Evolutionary conservation across 2,329 filamentous ascomycete genomes (phyloP), one percentile per base, ranked within the genome.

Genomic region (Colletotrichum musicola): DNA sequence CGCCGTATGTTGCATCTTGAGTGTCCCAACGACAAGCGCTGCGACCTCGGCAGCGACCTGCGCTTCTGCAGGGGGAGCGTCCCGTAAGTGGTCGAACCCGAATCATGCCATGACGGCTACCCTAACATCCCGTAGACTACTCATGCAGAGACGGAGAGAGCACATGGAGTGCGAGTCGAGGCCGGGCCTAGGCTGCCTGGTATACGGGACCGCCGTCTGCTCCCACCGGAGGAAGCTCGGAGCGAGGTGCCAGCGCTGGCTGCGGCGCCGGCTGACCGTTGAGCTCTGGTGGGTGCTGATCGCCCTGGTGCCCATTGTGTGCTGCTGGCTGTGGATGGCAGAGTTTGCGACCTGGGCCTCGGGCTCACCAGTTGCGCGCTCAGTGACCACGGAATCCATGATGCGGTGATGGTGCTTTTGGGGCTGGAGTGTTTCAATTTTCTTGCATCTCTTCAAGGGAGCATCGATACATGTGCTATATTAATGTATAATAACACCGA

Each of bases 1-100:
- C 85, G 91, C 13, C 85, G 89, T 18, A 85, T 81, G 53, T 81
- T 89, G 42, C 88, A 91, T 66, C 84, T 93, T 9, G 87, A 92
- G 71, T 91, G 90, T 72, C 91, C 90, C 4, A 89, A 88, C 63
- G 81, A 88, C 70, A 78, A 79, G 62, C 79, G 82, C 13, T 90
- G 88, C 69, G 88, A 89, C 70, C 75, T 90, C 35, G 83, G 87
- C 4, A 90, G 86, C 69, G 89, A 90, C 73, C 74, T 87, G 54
- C 81, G 83, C 30, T 91, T 90, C 77, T 90, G 88, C 72, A 79
- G 87, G 44, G 88, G 88, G 2, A 89, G 85, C 63, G 85, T 90
- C 0, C 82, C 82, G 88, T 89, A 76, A 64, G 83, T n/a, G n/a
- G n/a, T n/a, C n/a, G n/a, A n/a, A n/a, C n/a, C n/a, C n/a, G n/a